Evolutionary conservation across 257 asterid genomes (phyloP).

Genomic region (Nicotiana undulata): DNA sequence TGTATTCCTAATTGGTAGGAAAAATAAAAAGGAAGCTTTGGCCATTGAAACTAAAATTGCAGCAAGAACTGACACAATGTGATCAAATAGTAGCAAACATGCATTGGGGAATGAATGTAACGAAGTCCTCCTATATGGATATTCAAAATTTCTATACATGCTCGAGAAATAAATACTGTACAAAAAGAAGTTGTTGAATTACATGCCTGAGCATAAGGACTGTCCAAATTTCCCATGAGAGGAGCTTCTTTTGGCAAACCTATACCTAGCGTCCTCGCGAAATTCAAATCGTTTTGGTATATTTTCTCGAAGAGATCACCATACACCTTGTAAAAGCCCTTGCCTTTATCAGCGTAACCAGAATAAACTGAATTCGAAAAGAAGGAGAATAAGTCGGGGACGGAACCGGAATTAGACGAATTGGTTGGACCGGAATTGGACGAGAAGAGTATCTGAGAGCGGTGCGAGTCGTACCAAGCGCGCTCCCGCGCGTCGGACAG

Average conservation of each 20-base stretch:
- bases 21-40: background rate
- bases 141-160: background rate
- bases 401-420: conserved; percentile 26
- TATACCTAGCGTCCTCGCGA: conserved; percentile 55
- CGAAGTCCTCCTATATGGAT: background rate
- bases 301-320: conserved; percentile 66
- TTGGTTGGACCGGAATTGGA: conserved; percentile 23
- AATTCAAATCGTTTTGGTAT: conserved; percentile 56
- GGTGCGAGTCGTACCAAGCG: conserved; percentile 92
- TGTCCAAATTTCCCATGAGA: conserved; percentile 68
- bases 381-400: conserved; percentile 67
- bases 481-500: conserved; percentile 86
- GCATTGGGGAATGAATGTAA: background rate
- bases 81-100: background rate
- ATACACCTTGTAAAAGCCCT: conserved; percentile 81
- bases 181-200: background rate
- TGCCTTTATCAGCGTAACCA: conserved; percentile 73
- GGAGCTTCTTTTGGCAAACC: conserved; percentile 82
- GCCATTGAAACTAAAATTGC: background rate
- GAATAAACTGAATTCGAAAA: conserved; percentile 77
- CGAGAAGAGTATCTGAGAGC: conserved; percentile 72
- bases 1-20: background rate
- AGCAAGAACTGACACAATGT: background rate
- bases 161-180: background rate
- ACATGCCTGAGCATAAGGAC: conserved; percentile 68